Conservation (phyloP, 495 filamentous ascomycete genomes). For the Aspergillus wentii region DNA sequence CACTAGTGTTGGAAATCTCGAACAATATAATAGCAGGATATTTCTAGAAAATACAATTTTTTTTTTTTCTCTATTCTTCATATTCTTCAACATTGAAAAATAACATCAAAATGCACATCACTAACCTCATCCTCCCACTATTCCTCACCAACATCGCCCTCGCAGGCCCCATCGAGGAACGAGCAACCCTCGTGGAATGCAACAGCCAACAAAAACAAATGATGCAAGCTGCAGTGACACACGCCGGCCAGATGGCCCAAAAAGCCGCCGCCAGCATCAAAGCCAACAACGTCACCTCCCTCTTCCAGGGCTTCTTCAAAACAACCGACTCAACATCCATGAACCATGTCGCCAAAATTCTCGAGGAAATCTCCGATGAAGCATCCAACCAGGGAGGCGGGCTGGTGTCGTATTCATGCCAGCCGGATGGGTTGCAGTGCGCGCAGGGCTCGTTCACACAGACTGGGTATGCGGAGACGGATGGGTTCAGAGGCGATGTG, state of each 20-base stretch:
- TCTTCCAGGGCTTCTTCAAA: constrained; percentile 7
- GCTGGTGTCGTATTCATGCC: constrained; percentile 4
- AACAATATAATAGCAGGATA: too few relatives aligned
- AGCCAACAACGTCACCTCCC: not conserved
- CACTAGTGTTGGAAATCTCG: too few relatives aligned
- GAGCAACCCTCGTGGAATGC: too few relatives aligned
- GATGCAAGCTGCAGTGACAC: not conserved
- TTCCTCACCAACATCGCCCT: too few relatives aligned
- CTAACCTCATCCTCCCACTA: too few relatives aligned
- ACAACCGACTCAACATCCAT: constrained; percentile 2
- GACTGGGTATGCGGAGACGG: constrained; percentile 3
- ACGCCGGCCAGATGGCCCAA: constrained; percentile 2
- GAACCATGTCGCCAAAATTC: constrained; percentile 1
- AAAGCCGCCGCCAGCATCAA: constrained; percentile 4
- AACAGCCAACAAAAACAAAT: not conserved
- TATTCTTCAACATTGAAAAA: too few relatives aligned
- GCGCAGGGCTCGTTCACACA: not conserved
- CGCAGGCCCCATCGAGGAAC: too few relatives aligned
- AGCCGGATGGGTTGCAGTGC: constrained; percentile 1
- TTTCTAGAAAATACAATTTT: too few relatives aligned
- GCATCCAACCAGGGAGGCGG: not conserved
- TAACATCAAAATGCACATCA: too few relatives aligned
- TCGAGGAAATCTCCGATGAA: constrained; percentile 4
- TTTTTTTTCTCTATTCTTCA: too few relatives aligned
- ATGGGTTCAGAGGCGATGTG: constrained; percentile 1